A percentile compares a stretch with the other conserved stretches of the same genome.
phyloP scores from a whole-genome alignment of 768 basidiomycete genomes.

The Phallus indusiatus region DNA sequence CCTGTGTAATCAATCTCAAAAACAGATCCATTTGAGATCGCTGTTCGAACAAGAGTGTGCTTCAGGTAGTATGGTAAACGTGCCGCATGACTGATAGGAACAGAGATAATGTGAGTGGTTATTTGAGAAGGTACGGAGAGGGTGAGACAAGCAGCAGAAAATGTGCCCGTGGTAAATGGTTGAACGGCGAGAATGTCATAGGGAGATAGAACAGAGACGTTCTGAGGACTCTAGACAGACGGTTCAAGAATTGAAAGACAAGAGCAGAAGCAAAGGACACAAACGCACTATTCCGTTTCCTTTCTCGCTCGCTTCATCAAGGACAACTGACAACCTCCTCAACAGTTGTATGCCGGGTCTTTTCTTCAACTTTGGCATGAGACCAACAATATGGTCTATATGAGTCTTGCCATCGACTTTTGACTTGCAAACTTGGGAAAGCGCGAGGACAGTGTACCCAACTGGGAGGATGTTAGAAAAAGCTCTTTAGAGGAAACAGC shows the following conservation, averaged over 20 bases:
- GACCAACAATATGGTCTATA: constrained; percentile 47
- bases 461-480: constrained; percentile 36
- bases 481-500: neutral
- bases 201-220: constrained; percentile 43
- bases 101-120: constrained; percentile 71
- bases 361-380: constrained; percentile 52
- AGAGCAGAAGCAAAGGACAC: neutral
- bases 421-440: constrained; percentile 64
- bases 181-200: constrained; percentile 75
- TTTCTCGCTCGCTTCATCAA: constrained; percentile 80
- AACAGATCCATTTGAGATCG: constrained; percentile 71
- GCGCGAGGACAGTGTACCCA: constrained; percentile 75
- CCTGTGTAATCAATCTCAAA: constrained; percentile 78
- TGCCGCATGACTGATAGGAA: constrained; percentile 61
- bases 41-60: constrained; percentile 73
- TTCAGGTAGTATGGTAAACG: constrained; percentile 75
- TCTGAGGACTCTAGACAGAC: constrained; percentile 56
- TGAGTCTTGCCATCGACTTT: constrained; percentile 66
- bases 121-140: constrained; percentile 66
- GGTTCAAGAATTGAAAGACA: neutral
- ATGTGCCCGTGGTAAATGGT: constrained; percentile 62
- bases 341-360: constrained; percentile 55
- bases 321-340: constrained; percentile 69
- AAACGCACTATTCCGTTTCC: constrained; percentile 65
- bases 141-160: constrained; percentile 73